phyloP scores from a whole-genome alignment of 805 yeast genomes.

The Saitoella complicata region DNA sequence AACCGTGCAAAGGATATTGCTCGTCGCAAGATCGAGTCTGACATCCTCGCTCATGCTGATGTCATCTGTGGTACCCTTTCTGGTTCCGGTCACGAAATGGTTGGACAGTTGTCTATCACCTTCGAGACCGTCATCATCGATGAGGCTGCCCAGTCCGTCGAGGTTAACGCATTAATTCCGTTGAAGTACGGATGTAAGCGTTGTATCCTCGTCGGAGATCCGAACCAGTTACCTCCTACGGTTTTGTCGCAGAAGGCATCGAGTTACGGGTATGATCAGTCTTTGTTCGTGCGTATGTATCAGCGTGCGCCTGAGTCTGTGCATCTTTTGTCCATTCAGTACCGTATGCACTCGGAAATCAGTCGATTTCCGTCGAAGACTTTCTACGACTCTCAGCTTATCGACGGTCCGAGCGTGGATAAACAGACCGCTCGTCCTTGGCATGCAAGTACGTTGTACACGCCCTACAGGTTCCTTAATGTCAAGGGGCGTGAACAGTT shows the following conservation, averaged over 20 bases:
- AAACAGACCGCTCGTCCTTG: constrained; percentile 47
- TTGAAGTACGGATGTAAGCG: constrained; percentile 75
- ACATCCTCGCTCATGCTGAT: constrained; percentile 56
- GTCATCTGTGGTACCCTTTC: constrained; percentile 84
- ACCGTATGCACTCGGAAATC: constrained; percentile 94
- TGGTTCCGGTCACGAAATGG: constrained; percentile 82
- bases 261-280: constrained; percentile 64
- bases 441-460: constrained; percentile 44
- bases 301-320: constrained; percentile 41
- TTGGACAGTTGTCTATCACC: constrained; percentile 53
- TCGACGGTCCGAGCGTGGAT: constrained; percentile 67
- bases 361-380: constrained; percentile 72
- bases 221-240: constrained; percentile 94
- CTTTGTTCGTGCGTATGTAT: constrained; percentile 88
- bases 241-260: constrained; percentile 84
- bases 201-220: constrained; percentile 97
- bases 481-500: constrained; percentile 48
- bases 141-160: constrained; percentile 97
- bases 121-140: constrained; percentile 88
- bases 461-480: constrained; percentile 71
- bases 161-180: constrained; percentile 79
- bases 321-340: constrained; percentile 72
- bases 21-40: constrained; percentile 56
- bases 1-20: constrained; percentile 64
- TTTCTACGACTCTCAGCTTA: constrained; percentile 56